Evolutionary conservation across 306 rosid species (phyloP), one percentile per base, ranked within the genome.

Genomic region (Sphenostylis stenocarpa): DNA sequence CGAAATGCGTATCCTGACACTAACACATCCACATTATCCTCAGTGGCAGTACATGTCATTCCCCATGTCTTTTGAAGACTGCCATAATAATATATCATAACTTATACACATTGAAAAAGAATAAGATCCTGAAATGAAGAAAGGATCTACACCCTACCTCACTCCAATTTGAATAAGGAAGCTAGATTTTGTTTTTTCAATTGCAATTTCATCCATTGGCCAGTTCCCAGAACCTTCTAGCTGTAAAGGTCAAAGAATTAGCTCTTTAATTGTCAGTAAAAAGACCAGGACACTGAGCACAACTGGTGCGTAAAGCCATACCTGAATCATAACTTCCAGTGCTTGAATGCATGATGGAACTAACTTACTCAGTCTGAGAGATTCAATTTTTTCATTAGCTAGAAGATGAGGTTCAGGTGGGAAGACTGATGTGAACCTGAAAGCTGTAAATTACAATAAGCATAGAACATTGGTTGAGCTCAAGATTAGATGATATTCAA

Each of bases 211-310:
- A 89, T 95, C 97, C 90, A 87, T 87, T 66, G 99, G 97, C 99
- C 99, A 95, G 84, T 89, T 90, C 73, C 97, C 99, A 58, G 99
- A 95, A 76, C 99, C 97, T 87, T 95, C 97, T 81, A 95, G 80
- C 99, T 95, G 84, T 60, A 75, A 84, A 65, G 55, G 73, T 31
- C 17, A 62, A 86, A 76, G 12, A 74, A 48, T 29, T 73, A 78
- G 19, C 23, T 80, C 64, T 60, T 48, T 55, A 83, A 62, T 57
- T 84, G 73, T 70, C 71, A 44, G 17, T 70, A 71, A 20, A 20
- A 49, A 80, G 1, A 15, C 31, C 38, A 72, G 14, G 17, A 58
- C 60, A 62, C 24, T 67, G 60, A 49, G 12, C 41, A 72, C 11
- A 49, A 73, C 69, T 39, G 63, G 67, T 68, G 53, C 41, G 63